Evolutionary conservation across 805 yeast species (phyloP).

Genomic region (Nakazawaea ishiwadae): DNA sequence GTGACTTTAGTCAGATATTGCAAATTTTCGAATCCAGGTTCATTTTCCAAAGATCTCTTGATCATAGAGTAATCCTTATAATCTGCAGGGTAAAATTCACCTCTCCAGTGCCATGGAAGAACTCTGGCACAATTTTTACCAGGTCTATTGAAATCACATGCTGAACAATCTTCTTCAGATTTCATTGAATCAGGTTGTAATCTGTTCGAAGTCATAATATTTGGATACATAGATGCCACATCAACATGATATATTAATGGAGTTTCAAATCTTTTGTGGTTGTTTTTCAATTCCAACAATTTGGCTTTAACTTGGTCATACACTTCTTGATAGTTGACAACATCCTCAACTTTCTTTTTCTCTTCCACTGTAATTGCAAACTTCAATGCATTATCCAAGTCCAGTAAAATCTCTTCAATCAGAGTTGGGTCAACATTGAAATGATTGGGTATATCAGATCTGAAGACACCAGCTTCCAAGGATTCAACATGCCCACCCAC

Average conservation of each 20-base stretch:
- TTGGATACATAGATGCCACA: slow-evolving; percentile 99
- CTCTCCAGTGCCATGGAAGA: slow-evolving; percentile 97
- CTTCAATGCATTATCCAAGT: slow-evolving; percentile 70
- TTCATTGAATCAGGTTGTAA: slow-evolving; percentile 98
- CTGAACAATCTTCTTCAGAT: slow-evolving; percentile 90
- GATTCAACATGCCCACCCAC: slow-evolving; percentile 99
- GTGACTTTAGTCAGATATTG: slow-evolving; percentile 73
- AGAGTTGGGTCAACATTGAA: slow-evolving; percentile 81
- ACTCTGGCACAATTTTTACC: slow-evolving; percentile 91
- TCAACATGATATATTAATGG: slow-evolving; percentile 96
- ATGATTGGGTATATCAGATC: slow-evolving; percentile 76
- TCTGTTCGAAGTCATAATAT: slow-evolving; percentile 96
- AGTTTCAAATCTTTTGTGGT: slow-evolving; percentile 63
- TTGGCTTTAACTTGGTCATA: slow-evolving; percentile 48
- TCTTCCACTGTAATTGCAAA: slow-evolving; percentile 85
- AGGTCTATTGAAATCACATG: slow-evolving; percentile 95
- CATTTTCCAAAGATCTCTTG: slow-evolving; percentile 75
- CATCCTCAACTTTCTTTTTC: slow-evolving; percentile 65
- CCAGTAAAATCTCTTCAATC: slow-evolving; percentile 70
- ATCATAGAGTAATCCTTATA: slow-evolving; percentile 90
- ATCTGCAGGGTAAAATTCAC: slow-evolving; percentile 89
- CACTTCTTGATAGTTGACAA: slow-evolving; percentile 76
- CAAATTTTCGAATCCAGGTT: slow-evolving; percentile 77
- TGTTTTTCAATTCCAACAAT: slow-evolving; percentile 53
- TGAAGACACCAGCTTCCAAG: slow-evolving; percentile 94